Evolutionary conservation across 75 land plant species (phyloP).

Genomic region (Cupressus sempervirens): DNA sequence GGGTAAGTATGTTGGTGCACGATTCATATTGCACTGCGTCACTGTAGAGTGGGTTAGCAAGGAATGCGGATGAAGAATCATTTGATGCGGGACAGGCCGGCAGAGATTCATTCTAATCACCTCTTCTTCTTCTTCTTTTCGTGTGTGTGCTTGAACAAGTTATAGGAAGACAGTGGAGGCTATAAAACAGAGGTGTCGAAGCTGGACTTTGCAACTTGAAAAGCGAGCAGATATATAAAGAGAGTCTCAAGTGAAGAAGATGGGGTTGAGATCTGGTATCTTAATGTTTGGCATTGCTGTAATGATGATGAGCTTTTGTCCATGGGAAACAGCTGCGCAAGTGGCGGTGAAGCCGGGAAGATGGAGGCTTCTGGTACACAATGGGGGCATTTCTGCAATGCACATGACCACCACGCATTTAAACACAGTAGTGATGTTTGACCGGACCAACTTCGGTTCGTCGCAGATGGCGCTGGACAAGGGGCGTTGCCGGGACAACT

Average conservation of each 20-base stretch:
- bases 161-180: too few species aligned
- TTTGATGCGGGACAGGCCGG: neutral
- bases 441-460: conserved; percentile 73
- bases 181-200: neutral
- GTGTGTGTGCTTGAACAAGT: too few species aligned
- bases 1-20: too few species aligned
- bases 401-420: conserved; percentile 57
- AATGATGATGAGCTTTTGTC: neutral
- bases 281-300: neutral
- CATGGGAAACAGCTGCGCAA: neutral
- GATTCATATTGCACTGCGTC: neutral
- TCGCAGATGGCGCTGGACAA: conserved; percentile 38
- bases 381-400: conserved; percentile 77
- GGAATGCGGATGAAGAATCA: neutral
- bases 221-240: too few species aligned
- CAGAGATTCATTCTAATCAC: neutral
- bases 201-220: neutral
- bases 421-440: conserved; percentile 65
- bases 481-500: conserved; percentile 39
- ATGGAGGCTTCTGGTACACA: conserved; percentile 47
- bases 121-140: too few species aligned
- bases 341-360: conserved; percentile 20
- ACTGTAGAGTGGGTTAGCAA: neutral
- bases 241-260: too few species aligned
- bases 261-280: neutral